Percentiles rank a stretch among this genome's conserved stretches.
These are phyloP conservation scores for Penicillium longicatenatum DNA, from an alignment of 495 filamentous ascomycete genomes.

Conservation along the genomic window DNA sequence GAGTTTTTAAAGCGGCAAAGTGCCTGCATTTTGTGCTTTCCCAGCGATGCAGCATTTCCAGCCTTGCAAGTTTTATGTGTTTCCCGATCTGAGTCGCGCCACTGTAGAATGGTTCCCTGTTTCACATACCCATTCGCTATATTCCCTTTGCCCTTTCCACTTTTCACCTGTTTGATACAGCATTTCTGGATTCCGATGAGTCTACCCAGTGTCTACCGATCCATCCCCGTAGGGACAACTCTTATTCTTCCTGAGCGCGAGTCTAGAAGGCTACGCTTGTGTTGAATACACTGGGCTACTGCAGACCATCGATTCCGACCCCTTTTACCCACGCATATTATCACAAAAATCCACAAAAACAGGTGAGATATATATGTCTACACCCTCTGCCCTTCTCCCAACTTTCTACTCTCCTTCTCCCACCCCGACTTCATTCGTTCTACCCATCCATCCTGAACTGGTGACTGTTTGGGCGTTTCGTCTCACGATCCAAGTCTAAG, in stretches of 20 bases:
- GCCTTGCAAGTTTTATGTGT: constrained; percentile 16
- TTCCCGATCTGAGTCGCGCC: constrained; percentile 19
- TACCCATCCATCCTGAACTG: constrained; percentile 1
- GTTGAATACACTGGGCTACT: neutral
- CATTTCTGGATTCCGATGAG: neutral
- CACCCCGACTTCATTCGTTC: neutral
- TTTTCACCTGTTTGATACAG: constrained; percentile 3
- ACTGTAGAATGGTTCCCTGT: constrained; percentile 15
- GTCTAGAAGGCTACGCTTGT: neutral
- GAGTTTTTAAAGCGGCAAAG: constrained; percentile 6
- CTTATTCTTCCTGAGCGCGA: too few relatives aligned
- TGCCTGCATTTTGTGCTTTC: constrained; percentile 22
- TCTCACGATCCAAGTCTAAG: constrained; percentile 8
- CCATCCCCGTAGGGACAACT: neutral
- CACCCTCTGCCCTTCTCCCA: neutral
- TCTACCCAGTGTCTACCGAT: neutral
- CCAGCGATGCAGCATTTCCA: constrained; percentile 22
- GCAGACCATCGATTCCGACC: neutral
- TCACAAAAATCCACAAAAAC: neutral
- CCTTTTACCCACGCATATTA: neutral
- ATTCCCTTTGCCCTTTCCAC: neutral
- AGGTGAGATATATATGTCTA: neutral
- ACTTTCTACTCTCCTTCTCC: too few relatives aligned
- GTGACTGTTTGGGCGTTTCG: constrained; percentile 15
- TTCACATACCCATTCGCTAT: constrained; percentile 3